Base-by-base conservation (phyloP, 2,329 filamentous ascomycete species). In the Lojkania enalia region DNA sequence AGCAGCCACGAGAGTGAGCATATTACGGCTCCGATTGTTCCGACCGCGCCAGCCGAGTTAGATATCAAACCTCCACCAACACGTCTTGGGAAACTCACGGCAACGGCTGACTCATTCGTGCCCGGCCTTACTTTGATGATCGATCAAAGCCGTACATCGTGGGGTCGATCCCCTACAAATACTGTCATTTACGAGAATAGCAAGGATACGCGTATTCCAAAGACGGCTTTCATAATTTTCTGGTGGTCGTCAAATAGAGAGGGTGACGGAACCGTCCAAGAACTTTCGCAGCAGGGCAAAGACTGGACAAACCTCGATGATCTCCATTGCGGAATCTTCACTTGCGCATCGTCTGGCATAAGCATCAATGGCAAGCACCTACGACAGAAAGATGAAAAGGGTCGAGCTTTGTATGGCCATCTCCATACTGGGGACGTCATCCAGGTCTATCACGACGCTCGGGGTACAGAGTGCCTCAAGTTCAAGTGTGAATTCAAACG, bases 381-480 rank as follows among this genome's bases (percentile, higher is more conserved):
- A 18, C 78, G 78, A 48, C 76, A 81, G 45, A 76, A 78, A 2
- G 71, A 74, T 19, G 75, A 77, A 0, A 74, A 73, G 7, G 74
- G 77, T 7, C 75, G 74, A 12, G 71, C 72, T 16, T 72, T 82
- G 1, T 88, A 80, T 35, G 83, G 87, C 19, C 82, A 83, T 43
- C 69, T 96, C 12, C 82, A 90, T 63, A 82, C 87, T 23, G 89
- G 88, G 1, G 92, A 96, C 63, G 76, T 83, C 18, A 80, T 96
- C 36, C 81, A 83, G 2, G 80, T 95, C 5, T 95, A 84, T 77
- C 75, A 82, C 32, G 70, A 74, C 11, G 46, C 58, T n/a, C 70
- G 47, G 14, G 55, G 57, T 11, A 59, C 52, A 1, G 61, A 65
- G 31, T 58, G 58, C 23, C 57, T 76, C 23, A 71, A 67, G 46